Evolutionary conservation across 805 yeast species (phyloP), one percentile per base, ranked within the genome.

Genomic region (Saccharomycopsis amapae): DNA sequence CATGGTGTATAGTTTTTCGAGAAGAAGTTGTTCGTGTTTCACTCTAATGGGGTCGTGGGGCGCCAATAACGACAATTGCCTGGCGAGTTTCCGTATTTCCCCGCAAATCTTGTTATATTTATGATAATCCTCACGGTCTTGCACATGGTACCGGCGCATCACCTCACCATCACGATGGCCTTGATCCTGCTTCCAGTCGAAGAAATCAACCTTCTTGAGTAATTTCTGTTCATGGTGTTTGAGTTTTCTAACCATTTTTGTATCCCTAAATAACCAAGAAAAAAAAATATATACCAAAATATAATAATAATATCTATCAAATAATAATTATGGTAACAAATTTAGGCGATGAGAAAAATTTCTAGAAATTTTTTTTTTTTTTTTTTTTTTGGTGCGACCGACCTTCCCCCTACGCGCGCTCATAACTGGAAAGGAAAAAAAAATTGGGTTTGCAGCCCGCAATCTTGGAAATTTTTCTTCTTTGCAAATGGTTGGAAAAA

Each of bases 161-260:
- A 93, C 95, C 63, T 85, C 90, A n/a, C 95, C 81, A 56, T 90
- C 98, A 55, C 98, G 72, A 63, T 93, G 98, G 25, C 90, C 87
- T 46, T 83, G 81, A 62, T 93, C 98, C 58, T 87, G 95, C 63
- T 93, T 93, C 97, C 97, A 93, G 63, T 93, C 94, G 42, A 87
- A 84, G 68, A 93, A 87, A 61, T 93, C 97, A 44, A 93, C 97
- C 65, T 93, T 93, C 70, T 85, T 88, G 58, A 93, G 76, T 58
- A 93, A 78, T 66, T 88, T 89, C 72, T 85, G 83, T 75, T 93
- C 98, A 65, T 93, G 98, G 68, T 85, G 87, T 64, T 93, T 93
- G 50, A 93, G 75, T 56, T 85, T 73, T 64, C 98, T 75, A 40
- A 84, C 95, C 95, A 85, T 84, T n/a, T n/a, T n/a, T n/a, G n/a